phyloP scores from a whole-genome alignment of 1,284 basidiomycete species.

The Cryptococcus sp. region DNA sequence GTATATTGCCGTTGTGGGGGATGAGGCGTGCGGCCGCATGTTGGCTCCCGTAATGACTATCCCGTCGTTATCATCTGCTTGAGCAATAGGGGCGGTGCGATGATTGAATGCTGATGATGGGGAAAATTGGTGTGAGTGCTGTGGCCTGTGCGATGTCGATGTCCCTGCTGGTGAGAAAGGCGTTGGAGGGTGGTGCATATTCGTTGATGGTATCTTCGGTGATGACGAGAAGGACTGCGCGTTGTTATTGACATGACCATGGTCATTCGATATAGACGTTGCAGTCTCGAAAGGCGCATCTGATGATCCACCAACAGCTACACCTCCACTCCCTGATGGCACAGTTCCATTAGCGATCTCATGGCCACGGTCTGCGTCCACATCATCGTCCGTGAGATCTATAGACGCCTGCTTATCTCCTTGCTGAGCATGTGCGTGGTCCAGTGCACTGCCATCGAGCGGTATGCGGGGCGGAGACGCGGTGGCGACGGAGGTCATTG shows the following conservation, averaged over 20 bases:
- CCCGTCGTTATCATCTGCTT: background rate
- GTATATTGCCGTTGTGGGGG: background rate
- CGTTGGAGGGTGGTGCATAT: too few relatives aligned
- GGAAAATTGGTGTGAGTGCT: background rate
- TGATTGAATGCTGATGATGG: background rate
- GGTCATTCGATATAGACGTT: background rate
- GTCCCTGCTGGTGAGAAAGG: too few relatives aligned
- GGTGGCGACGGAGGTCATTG: conserved; percentile 10
- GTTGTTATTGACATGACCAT: background rate
- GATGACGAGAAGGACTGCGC: background rate
- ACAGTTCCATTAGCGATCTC: too few relatives aligned
- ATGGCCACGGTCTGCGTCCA: background rate
- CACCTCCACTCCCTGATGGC: conserved; percentile 3
- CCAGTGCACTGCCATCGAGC: background rate
- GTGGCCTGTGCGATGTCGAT: too few relatives aligned
- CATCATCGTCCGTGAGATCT: conserved; percentile 29
- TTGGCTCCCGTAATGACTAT: conserved; percentile 11
- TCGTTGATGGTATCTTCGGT: too few relatives aligned
- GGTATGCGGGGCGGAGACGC: background rate
- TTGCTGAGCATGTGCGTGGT: background rate
- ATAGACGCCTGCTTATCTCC: conserved; percentile 17
- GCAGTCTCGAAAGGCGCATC: too few relatives aligned
- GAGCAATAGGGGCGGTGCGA: conserved; percentile 2
- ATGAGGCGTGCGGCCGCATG: background rate
- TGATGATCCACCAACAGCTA: background rate